Evolutionary conservation across 2,329 filamentous ascomycete genomes (phyloP).

Genomic region (Curvularia sp.): DNA sequence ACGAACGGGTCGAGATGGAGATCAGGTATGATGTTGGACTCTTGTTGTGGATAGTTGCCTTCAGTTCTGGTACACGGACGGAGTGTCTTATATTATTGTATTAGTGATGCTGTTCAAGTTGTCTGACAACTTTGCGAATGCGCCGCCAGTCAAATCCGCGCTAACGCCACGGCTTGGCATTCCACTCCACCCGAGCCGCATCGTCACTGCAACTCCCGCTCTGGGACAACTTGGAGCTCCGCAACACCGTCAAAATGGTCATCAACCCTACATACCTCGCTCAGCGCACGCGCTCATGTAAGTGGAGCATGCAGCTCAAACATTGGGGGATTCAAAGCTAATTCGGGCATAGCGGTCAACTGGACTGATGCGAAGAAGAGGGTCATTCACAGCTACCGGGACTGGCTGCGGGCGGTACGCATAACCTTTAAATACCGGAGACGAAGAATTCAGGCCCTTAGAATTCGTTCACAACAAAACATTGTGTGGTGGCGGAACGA

Average conservation of each 20-base stretch:
- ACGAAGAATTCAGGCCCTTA: neutral
- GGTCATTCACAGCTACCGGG: slow-evolving; percentile 87
- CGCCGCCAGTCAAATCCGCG: slow-evolving; percentile 27
- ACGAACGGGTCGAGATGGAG: neutral
- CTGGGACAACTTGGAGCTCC: slow-evolving; percentile 31
- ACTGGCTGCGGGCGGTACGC: slow-evolving; percentile 96
- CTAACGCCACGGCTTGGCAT: slow-evolving; percentile 40
- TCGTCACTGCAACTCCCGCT: slow-evolving; percentile 40
- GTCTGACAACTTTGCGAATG: slow-evolving; percentile 24
- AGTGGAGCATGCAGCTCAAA: slow-evolving; percentile 20
- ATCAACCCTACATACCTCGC: slow-evolving; percentile 93
- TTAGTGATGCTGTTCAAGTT: slow-evolving; percentile 5
- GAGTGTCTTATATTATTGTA: neutral
- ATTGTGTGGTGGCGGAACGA: neutral
- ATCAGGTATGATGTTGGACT: neutral
- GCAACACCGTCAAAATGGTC: slow-evolving; percentile 63
- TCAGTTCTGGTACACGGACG: neutral
- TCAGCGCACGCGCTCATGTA: slow-evolving; percentile 62
- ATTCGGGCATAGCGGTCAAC: slow-evolving; percentile 71
- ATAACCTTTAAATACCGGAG: neutral
- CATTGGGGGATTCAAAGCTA: slow-evolving; percentile 32
- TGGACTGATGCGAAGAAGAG: slow-evolving; percentile 87
- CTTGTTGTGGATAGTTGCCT: neutral
- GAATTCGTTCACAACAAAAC: neutral
- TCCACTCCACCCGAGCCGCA: slow-evolving; percentile 41